phyloP scores from a whole-genome alignment of 2,329 filamentous ascomycete genomes.

The Calonectria hawksworthii region DNA sequence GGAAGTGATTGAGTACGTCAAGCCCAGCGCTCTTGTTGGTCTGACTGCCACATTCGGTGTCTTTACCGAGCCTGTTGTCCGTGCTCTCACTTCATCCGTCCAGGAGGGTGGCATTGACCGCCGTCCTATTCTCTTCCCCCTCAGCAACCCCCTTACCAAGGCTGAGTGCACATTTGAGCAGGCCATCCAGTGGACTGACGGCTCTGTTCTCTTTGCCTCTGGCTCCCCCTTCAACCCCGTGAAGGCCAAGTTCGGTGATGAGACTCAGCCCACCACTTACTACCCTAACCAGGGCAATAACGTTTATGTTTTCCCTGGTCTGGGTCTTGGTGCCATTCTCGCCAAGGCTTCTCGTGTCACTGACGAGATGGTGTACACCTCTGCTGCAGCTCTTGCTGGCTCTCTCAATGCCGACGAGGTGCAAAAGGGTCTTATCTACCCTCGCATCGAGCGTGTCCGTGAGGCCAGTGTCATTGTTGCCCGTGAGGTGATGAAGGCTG shows the following conservation, averaged over 20 bases:
- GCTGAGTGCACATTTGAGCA: slow-evolving; percentile 98
- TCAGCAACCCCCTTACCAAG: slow-evolving; percentile 96
- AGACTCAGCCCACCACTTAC: slow-evolving; percentile 73
- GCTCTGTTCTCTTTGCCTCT: slow-evolving; percentile 92
- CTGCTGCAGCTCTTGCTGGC: slow-evolving; percentile 83
- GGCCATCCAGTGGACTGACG: slow-evolving; percentile 91
- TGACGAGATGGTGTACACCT: slow-evolving; percentile 97
- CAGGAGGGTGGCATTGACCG: slow-evolving; percentile 77
- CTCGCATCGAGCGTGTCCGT: slow-evolving; percentile 89
- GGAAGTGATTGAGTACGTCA: slow-evolving; percentile 93
- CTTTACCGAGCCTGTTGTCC: slow-evolving; percentile 90
- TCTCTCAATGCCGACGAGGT: slow-evolving; percentile 87
- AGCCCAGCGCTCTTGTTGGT: slow-evolving; percentile 94
- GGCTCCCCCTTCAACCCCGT: slow-evolving; percentile 90
- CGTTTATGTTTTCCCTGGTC: slow-evolving; percentile 95
- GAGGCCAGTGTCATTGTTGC: slow-evolving; percentile 90
- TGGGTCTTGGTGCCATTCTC: slow-evolving; percentile 93
- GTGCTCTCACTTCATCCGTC: slow-evolving; percentile 75
- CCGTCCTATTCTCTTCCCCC: slow-evolving; percentile 92
- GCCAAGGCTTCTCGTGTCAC: slow-evolving; percentile 89
- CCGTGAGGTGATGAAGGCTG: slow-evolving; percentile 92
- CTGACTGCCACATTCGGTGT: slow-evolving; percentile 94
- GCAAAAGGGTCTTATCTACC: slow-evolving; percentile 89
- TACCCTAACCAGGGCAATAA: slow-evolving; percentile 89
- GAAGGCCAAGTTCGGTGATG: slow-evolving; percentile 71